Evolutionary conservation across 768 basidiomycete species (phyloP).

Genomic region (Hygrophorus pudorinus): DNA sequence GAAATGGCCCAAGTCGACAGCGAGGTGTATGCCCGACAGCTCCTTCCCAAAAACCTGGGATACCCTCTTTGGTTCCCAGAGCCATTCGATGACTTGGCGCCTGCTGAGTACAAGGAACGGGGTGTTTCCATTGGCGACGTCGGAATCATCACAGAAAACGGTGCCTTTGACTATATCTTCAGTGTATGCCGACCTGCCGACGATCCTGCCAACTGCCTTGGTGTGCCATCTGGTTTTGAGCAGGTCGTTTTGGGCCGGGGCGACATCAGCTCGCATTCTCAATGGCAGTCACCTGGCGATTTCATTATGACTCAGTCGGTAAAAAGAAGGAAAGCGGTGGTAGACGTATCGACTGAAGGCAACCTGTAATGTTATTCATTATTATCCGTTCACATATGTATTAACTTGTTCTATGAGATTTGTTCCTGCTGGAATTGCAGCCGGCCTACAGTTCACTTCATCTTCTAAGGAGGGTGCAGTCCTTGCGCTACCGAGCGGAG

Average conservation of each 20-base stretch:
- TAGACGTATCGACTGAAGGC: neutral
- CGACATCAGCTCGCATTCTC: too few relatives aligned
- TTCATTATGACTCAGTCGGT: too few relatives aligned
- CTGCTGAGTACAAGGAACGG: conserved; percentile 12
- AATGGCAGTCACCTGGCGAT: too few relatives aligned
- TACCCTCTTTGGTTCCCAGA: conserved; percentile 25
- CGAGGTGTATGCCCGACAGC: conserved; percentile 3
- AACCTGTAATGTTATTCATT: too few relatives aligned
- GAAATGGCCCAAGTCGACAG: neutral
- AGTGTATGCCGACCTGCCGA: conserved; percentile 11
- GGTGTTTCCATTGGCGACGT: conserved; percentile 17
- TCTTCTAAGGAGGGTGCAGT: conserved; percentile 10
- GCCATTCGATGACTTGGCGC: conserved; percentile 12
- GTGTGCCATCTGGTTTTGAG: conserved; percentile 6
- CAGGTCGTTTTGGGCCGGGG: neutral
- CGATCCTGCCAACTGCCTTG: conserved; percentile 1
- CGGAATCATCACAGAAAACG: conserved; percentile 14
- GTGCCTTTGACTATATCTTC: conserved; percentile 14
- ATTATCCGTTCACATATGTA: too few relatives aligned
- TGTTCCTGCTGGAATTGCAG: neutral
- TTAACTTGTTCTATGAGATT: neutral
- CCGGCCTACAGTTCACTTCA: neutral
- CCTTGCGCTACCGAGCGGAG: conserved; percentile 10
- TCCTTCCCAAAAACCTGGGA: conserved; percentile 12
- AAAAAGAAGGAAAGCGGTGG: too few relatives aligned